Conservation (phyloP, 2,329 filamentous ascomycete species). For the Coniochaeta sp. region DNA sequence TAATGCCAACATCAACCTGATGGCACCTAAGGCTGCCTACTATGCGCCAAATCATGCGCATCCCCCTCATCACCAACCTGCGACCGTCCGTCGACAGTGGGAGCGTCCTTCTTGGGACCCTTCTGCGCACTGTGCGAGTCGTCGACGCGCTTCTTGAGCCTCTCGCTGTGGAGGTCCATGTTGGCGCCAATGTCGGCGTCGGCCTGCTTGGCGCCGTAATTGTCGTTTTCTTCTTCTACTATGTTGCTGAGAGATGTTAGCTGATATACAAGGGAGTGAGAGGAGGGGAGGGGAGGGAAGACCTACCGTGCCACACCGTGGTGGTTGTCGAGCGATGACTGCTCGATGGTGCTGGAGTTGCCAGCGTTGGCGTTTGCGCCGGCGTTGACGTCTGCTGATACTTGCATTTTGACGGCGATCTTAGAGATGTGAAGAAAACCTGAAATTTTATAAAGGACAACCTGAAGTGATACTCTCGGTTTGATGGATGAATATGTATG, state of each 20-base stretch:
- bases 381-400: conserved; percentile 2
- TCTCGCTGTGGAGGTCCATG: background rate
- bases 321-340: background rate
- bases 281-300: too few relatives aligned
- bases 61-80: background rate
- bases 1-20: background rate
- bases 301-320: background rate
- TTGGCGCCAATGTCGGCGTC: background rate
- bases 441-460: too few relatives aligned
- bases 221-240: background rate
- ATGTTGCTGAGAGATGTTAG: background rate
- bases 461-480: too few relatives aligned
- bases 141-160: background rate
- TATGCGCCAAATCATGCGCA: background rate
- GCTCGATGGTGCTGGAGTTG: background rate
- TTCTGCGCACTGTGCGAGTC: background rate
- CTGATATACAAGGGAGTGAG: background rate
- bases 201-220: background rate
- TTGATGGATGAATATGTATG: too few relatives aligned
- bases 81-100: background rate
- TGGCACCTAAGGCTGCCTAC: background rate
- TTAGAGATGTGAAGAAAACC: too few relatives aligned
- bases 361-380: background rate
- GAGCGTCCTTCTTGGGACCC: background rate
- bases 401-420: background rate